phyloP scores from a whole-genome alignment of 2,329 filamentous ascomycete species.

The Botrytis tulipae region DNA sequence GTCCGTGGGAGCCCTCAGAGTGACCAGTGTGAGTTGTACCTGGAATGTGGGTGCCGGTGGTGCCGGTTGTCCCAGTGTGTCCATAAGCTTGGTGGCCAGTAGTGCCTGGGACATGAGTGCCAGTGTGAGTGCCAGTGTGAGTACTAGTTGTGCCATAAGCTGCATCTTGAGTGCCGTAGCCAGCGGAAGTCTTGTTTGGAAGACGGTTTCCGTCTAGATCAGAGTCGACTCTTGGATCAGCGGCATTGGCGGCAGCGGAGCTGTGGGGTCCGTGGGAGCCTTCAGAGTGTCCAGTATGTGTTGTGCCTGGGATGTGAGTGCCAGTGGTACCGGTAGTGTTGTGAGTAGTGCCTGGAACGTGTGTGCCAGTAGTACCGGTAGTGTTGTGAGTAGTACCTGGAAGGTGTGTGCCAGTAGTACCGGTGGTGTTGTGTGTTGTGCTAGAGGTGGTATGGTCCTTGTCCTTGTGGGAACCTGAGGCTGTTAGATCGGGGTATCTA shows the following conservation, averaged over 20 bases:
- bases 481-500: background rate
- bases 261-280: conserved; percentile 31
- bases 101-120: background rate
- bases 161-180: background rate
- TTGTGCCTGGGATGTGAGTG: conserved; percentile 15
- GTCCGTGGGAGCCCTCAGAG: conserved; percentile 1
- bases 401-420: background rate
- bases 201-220: conserved; percentile 48
- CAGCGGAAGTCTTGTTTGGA: conserved; percentile 1
- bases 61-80: conserved; percentile 14
- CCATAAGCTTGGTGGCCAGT: background rate
- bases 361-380: background rate
- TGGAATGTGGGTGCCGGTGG: conserved; percentile 17
- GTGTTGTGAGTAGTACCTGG: conserved; percentile 9
- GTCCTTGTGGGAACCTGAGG: background rate
- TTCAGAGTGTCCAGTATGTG: conserved; percentile 25
- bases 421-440: background rate
- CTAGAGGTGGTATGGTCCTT: background rate
- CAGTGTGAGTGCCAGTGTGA: background rate
- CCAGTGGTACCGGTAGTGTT: background rate
- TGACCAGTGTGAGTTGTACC: conserved; percentile 14
- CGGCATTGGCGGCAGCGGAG: conserved; percentile 42
- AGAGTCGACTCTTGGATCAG: conserved; percentile 41
- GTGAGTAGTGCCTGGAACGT: background rate
- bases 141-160: conserved; percentile 28